These are phyloP conservation scores for Cylindrotheca fusiformis DNA, from an alignment of 108 stramenopile genomes.

Conservation along the genomic window DNA sequence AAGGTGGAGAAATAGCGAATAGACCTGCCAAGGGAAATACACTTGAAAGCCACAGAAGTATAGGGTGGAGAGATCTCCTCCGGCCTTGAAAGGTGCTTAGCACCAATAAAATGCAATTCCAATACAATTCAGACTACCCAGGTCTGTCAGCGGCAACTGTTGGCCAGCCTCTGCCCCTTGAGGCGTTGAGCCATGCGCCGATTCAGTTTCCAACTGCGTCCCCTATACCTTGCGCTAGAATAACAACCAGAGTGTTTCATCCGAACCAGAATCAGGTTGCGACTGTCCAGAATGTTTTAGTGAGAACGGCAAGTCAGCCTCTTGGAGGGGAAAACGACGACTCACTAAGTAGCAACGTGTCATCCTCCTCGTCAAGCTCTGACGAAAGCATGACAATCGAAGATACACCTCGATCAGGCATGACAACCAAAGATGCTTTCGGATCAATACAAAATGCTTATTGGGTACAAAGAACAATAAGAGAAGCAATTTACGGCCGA, in stretches of 20 bases:
- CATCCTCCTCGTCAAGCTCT: constrained; percentile 11
- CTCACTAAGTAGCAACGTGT: constrained; percentile 15
- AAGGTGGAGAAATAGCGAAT: too few species aligned
- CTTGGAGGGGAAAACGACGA: constrained; percentile 28
- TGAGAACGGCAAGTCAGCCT: constrained; percentile 32
- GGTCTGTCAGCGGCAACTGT: constrained; percentile 21
- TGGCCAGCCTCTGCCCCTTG: constrained; percentile 9
- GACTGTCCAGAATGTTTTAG: constrained; percentile 71
- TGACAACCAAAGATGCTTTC: background rate
- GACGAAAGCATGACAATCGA: constrained; percentile 38
- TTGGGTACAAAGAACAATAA: constrained; percentile 78
- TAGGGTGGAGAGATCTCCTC: too few species aligned
- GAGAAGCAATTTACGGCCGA: constrained; percentile 81
- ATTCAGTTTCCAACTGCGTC: constrained; percentile 58
- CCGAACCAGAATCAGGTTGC: constrained; percentile 44
- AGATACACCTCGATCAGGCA: background rate
- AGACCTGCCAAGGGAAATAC: too few species aligned
- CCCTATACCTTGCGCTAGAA: constrained; percentile 65
- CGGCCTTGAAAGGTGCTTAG: too few species aligned
- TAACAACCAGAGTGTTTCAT: constrained; percentile 68
- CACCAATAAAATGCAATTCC: constrained; percentile 80
- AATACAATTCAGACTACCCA: constrained; percentile 74
- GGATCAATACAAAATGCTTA: constrained; percentile 36
- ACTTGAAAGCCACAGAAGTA: too few species aligned
- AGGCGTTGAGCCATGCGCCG: constrained; percentile 36